Evolutionary conservation across 2,329 filamentous ascomycete genomes (phyloP).

Genomic region (Zasmidium cellare): DNA sequence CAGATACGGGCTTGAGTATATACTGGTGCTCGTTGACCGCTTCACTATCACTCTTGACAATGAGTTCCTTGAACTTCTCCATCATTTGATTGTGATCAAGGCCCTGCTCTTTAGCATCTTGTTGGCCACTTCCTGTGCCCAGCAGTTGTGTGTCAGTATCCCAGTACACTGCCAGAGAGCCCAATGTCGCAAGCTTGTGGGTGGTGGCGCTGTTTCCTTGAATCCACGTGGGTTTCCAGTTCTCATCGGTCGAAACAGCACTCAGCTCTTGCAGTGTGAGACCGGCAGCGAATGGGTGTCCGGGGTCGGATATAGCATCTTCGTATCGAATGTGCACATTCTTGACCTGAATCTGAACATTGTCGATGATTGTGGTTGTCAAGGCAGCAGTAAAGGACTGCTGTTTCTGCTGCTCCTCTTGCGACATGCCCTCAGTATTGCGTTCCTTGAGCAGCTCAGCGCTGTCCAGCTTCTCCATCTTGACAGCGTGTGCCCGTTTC

Average conservation of each 20-base stretch:
- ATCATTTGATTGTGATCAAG: slow-evolving; percentile 76
- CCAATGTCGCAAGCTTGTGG: slow-evolving; percentile 90
- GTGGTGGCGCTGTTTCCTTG: slow-evolving; percentile 80
- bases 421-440: slow-evolving; percentile 87
- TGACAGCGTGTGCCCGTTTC: slow-evolving; percentile 79
- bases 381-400: slow-evolving; percentile 97
- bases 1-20: slow-evolving; percentile 92
- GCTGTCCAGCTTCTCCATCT: slow-evolving; percentile 98
- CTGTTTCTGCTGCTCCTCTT: slow-evolving; percentile 94
- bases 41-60: slow-evolving; percentile 67
- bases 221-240: slow-evolving; percentile 96
- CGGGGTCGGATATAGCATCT: slow-evolving; percentile 91
- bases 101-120: slow-evolving; percentile 59
- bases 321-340: slow-evolving; percentile 99
- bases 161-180: slow-evolving; percentile 93
- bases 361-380: slow-evolving; percentile 96
- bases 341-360: slow-evolving; percentile 94
- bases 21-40: slow-evolving; percentile 72
- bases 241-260: slow-evolving; percentile 89
- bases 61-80: slow-evolving; percentile 73
- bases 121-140: slow-evolving; percentile 74
- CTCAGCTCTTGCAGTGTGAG: slow-evolving; percentile 95
- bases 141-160: slow-evolving; percentile 88
- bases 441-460: slow-evolving; percentile 92
- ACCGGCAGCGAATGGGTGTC: slow-evolving; percentile 91